Base-by-base conservation (phyloP, 2,329 filamentous ascomycete genomes). In the Purpureocillium takamizusanense region DNA sequence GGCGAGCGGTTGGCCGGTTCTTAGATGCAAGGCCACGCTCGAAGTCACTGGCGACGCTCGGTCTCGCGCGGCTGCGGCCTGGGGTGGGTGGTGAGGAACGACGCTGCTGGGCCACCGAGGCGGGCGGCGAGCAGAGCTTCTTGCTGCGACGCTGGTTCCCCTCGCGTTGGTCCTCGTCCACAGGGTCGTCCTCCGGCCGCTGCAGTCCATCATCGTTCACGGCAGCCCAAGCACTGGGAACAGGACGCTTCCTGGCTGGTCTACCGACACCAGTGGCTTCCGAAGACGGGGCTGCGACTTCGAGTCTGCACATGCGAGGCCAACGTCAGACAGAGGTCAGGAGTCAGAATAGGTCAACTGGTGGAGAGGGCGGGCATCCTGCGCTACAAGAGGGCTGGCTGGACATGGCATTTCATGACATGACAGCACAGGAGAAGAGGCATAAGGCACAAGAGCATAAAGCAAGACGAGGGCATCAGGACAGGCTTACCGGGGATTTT, bases 101-200 rank as follows among this genome's bases (percentile, higher is more conserved):
- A 18, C 36, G 46, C 27, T 44, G 44, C 21, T 46, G 46, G 7
- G 44, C 42, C 4, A 44, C 34, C 15, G 52, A 45, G 3, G 51
- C 38, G 3, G 54, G 47, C 15, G 56, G 55, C 2, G 56, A 57
- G 16, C 52, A 51, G 7, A 48, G 35, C 37, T 58, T 58, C 37
- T 38, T 48, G 8, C 45, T 45, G 16, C n/a, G n/a, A n/a, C 44
- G 49, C 3, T 36, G 41, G 35, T 43, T 44, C 8, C 39, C 36
- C 12, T 48, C 45, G 2, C 39, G 25, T 6, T n/a, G 37, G 6
- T 47, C 42, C 4, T 31, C n/a, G n/a, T n/a, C n/a, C n/a, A n/a
- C 37, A 3, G 36, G 6, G 15, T 31, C 32, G 9, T 36, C 18
- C 9, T 36, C 34, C 21, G 39, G 39, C 11, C 47, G 44, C 13